Evolutionary conservation across 2,329 filamentous ascomycete genomes (phyloP).

Genomic region (Fusarium dimerum): DNA sequence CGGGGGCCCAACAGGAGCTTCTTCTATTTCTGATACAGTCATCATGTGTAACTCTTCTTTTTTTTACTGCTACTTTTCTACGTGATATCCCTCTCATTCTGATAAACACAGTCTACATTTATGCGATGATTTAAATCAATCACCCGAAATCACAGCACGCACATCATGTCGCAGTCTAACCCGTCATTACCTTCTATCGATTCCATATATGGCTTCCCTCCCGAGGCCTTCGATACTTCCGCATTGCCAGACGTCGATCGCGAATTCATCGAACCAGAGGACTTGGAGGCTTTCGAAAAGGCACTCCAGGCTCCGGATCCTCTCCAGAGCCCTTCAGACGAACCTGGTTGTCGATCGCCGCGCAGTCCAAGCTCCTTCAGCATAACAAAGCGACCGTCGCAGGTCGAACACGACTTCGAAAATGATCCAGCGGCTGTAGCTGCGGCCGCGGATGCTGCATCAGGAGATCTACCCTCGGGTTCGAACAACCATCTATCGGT

Average conservation of each 20-base stretch:
- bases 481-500: constrained; percentile 29
- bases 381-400: constrained; percentile 44
- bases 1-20: constrained; percentile 22
- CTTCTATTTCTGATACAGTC: too few relatives aligned
- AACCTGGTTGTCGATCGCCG: constrained; percentile 43
- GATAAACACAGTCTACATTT: neutral
- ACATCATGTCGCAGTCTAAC: constrained; percentile 28
- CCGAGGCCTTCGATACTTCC: constrained; percentile 66
- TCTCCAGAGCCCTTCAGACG: constrained; percentile 62
- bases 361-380: constrained; percentile 43
- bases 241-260: constrained; percentile 76
- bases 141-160: constrained; percentile 1
- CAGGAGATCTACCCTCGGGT: constrained; percentile 33
- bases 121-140: constrained; percentile 18
- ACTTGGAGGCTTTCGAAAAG: constrained; percentile 76
- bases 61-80: constrained; percentile 7
- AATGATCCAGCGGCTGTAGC: constrained; percentile 39
- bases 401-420: constrained; percentile 29
- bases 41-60: constrained; percentile 3
- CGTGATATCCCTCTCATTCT: constrained; percentile 3
- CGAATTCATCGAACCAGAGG: constrained; percentile 73
- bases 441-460: constrained; percentile 41
- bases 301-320: constrained; percentile 82
- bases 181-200: constrained; percentile 28
- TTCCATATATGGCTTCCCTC: constrained; percentile 56